Base-by-base conservation (phyloP, 1,284 basidiomycete species). In the Marasmius oreades region DNA sequence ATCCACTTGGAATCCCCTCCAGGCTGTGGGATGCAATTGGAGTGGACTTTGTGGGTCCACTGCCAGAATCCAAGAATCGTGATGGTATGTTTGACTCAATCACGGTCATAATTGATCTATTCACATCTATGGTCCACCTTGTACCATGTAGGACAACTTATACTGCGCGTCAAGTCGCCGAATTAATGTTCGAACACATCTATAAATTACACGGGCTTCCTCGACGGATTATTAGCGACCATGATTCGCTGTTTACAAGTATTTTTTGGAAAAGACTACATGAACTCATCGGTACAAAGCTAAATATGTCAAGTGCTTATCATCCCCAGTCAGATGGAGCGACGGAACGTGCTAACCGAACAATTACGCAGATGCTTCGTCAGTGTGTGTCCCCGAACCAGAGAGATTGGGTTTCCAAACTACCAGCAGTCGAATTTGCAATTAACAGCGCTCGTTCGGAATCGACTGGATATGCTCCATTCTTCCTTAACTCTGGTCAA, bases 1-100 rank as follows among this genome's bases (percentile, higher is more conserved):
- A 64, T 4, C 46, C 65, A 6, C 44, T 70, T 4, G 55, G 55
- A 22, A 62, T 68, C 0, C 63, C 64, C 2, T 52, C 31, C 0
- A 22, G 45, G 2, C 69, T 69, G 5, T 70, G 68, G 69, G 61
- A 69, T 33, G 18, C 62, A 1, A 69, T 73, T 0, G 68, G 66
- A 0, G 67, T 74, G 14, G 72, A 75, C 54, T 74, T 74, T 46
- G 67, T 75, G 2, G 70, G 72, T 1, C 72, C 70, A 0, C 57
- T 76, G 6, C 72, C 68, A 0, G 46, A 59, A 5, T 71, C 70
- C 0, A 52, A 57, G 14, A 66, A 60, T 31, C 45, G 63, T 18
- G 26, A 69, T 44, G 64, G 67, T 3, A 55, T 57, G 0, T 72
- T 61, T 52, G 67, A 74, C 54, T 52, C 59, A 24, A 61, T 70